Base-by-base conservation (phyloP, 805 yeast genomes). In the Cyberlindnera subsufficiens region DNA sequence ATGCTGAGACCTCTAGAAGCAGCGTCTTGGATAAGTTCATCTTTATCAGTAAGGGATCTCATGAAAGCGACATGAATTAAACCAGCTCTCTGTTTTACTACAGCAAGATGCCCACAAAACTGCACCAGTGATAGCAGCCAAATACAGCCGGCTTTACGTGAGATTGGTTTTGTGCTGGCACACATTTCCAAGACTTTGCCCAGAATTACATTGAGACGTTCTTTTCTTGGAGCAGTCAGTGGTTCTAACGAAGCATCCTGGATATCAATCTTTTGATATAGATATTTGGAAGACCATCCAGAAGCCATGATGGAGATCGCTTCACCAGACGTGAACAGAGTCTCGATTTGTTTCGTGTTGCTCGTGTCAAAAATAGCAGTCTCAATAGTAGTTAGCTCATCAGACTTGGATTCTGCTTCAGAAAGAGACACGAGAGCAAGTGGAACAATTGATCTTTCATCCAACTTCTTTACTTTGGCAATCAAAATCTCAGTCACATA, bases 1-100 rank as follows among this genome's bases (percentile, higher is more conserved):
- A 90, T 66, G 49, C 90, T 78, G 40, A 91, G 69, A 3, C 97
- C 99, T 51, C 95, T 72, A 0, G 96, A 80, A 0, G 98, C 96
- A 11, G 93, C 76, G 46, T 91, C 97, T 57, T 91, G 97, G n/a
- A 89, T 70, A 16, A 89, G 63, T 27, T 90, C 96, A 58, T 91
- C 96, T 40, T 81, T 68, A 49, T 85, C 93, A 0, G 86, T 80
- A 42, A 91, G 67, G 55, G 86, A 86, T 46, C 75, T 72, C 85
- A 88, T 79, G 54, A 91, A 90, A 1, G 83, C 66, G 4, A 74
- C 56, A 59, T 91, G 96, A 35, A 89, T 77, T 19, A 74, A 74
- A n/a, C 77, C 65, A 0, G 87, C 68, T 5, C 64, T 65, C 0
- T 56, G 63, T 19, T 56, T 55, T 0, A 83, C 60, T 0, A 57